Evolutionary conservation across 116 monocot genomes (phyloP).

Genomic region (Phalaenopsis hybrid): DNA sequence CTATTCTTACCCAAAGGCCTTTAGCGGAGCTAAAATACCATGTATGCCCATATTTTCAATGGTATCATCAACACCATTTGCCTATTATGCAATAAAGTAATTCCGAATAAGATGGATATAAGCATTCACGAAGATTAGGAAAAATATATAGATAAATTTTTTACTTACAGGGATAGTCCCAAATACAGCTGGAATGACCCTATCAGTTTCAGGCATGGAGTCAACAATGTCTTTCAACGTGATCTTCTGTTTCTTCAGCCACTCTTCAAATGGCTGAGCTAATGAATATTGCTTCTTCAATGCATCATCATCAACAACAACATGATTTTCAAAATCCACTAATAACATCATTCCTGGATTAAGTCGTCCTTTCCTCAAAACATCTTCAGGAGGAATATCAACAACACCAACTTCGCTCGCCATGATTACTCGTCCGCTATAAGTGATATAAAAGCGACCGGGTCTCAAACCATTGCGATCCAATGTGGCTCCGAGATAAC

Average conservation of each 20-base stretch:
- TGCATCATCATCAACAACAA: constrained; percentile 90
- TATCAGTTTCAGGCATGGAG: constrained; percentile 62
- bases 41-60: constrained; percentile 66
- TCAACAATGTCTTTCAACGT: constrained; percentile 58
- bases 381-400: constrained; percentile 88
- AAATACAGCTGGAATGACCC: constrained; percentile 38
- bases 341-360: constrained; percentile 99
- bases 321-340: constrained; percentile 95
- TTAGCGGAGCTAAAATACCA: constrained; percentile 79
- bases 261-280: constrained; percentile 82
- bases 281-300: constrained; percentile 90
- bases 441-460: constrained; percentile 90
- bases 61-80: constrained; percentile 31
- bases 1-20: constrained; percentile 80
- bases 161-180: constrained; percentile 62
- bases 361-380: constrained; percentile 81
- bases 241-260: constrained; percentile 92
- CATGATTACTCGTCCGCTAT: constrained; percentile 89
- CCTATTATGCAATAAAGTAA: constrained; percentile 21
- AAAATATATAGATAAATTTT: not conserved
- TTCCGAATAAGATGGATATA: not conserved
- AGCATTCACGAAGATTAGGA: not conserved
- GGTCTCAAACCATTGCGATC: constrained; percentile 97
- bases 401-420: constrained; percentile 99
- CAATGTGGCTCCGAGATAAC: constrained; percentile 96